phyloP scores from a whole-genome alignment of 192 early-diverging fungal species.

The Coemansia sp. region DNA sequence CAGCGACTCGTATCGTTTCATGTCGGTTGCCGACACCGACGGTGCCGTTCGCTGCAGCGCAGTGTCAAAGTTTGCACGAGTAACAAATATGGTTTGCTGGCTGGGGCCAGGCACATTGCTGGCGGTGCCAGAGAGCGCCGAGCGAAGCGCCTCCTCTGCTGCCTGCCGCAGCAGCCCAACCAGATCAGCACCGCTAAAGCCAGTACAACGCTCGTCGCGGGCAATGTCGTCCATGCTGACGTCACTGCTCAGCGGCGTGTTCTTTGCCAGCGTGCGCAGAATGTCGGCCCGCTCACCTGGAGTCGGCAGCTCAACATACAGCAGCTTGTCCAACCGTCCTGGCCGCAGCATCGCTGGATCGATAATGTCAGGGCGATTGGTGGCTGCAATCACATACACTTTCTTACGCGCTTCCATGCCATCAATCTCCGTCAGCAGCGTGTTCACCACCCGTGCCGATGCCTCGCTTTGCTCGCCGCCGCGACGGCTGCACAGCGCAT shows the following conservation, averaged over 20 bases:
- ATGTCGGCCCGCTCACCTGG: conserved; percentile 80
- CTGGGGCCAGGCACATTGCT: conserved; percentile 8
- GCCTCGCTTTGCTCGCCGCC: conserved; percentile 84
- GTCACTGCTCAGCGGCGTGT: conserved; percentile 73
- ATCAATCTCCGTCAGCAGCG: conserved; percentile 94
- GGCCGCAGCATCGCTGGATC: conserved; percentile 98
- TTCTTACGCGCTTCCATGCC: conserved; percentile 84
- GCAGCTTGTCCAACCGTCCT: conserved; percentile 91
- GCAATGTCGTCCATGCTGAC: conserved; percentile 58
- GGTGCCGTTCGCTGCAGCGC: conserved; percentile 79
- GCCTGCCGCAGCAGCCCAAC: conserved; percentile 73
- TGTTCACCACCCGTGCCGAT: conserved; percentile 94
- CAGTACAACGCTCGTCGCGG: conserved; percentile 62
- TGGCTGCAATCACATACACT: conserved; percentile 97
- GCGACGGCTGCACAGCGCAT: conserved; percentile 88
- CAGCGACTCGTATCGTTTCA: conserved; percentile 48
- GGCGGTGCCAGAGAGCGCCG: conserved; percentile 15
- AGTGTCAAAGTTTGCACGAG: conserved; percentile 65
- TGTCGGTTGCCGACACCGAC: conserved; percentile 67
- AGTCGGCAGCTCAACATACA: conserved; percentile 94
- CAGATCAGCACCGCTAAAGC: conserved; percentile 77
- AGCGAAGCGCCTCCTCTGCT: conserved; percentile 77
- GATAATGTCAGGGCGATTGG: conserved; percentile 96
- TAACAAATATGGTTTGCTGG: conserved; percentile 21
- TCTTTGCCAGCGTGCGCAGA: conserved; percentile 64